Evolutionary conservation across 768 basidiomycete species (phyloP).

Genomic region (Cyclocybe aegerita): DNA sequence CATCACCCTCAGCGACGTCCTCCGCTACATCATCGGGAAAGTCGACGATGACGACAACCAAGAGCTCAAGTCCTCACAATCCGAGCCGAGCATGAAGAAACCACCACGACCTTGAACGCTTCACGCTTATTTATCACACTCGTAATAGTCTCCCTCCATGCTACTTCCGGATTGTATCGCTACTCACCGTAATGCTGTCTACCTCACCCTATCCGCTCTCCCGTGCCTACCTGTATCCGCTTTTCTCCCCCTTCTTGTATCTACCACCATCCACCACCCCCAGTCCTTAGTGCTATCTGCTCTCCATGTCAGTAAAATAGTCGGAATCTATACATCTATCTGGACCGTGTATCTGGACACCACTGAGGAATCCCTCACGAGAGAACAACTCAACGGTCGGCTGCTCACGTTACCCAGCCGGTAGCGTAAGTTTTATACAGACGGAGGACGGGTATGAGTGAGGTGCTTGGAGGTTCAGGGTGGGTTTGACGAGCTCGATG

Average conservation of each 20-base stretch:
- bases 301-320: background rate
- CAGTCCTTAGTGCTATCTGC: background rate
- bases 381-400: too few relatives aligned
- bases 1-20: conserved; percentile 86
- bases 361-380: too few relatives aligned
- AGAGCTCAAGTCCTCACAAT: conserved; percentile 13
- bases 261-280: conserved; percentile 4
- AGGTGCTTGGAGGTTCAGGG: too few relatives aligned
- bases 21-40: conserved; percentile 78
- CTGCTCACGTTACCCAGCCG: too few relatives aligned
- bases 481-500: too few relatives aligned
- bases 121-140: conserved; percentile 1
- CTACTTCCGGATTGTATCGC: conserved; percentile 9
- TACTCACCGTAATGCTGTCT: background rate
- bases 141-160: conserved; percentile 1
- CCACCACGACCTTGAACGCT: background rate
- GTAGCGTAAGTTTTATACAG: too few relatives aligned
- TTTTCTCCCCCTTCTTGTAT: conserved; percentile 4
- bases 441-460: too few relatives aligned
- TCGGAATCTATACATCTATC: background rate
- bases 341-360: too few relatives aligned
- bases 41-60: conserved; percentile 46
- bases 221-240: conserved; percentile 6
- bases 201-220: background rate
- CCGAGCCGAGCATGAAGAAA: conserved; percentile 6